Percentiles rank a stretch among this genome's conserved stretches.
Evolutionary conservation across 2,329 filamentous ascomycete genomes (phyloP).

Genomic region (Monosporascus sp.): DNA sequence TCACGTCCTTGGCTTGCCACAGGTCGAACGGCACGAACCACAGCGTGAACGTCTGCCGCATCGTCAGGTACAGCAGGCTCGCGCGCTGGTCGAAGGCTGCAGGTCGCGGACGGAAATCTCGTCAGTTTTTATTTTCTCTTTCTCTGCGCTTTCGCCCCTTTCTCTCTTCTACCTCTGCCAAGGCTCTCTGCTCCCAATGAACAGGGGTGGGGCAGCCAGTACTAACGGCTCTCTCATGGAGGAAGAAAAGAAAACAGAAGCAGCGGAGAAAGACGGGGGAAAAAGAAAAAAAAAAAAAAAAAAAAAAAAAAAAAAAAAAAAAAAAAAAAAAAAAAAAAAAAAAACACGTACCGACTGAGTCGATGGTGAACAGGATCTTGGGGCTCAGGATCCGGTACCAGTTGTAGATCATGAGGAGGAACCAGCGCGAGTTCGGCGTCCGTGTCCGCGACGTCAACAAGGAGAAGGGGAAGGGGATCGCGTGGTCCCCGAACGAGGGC

Average conservation of each 20-base stretch:
- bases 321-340: neutral
- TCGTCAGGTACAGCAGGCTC: conserved; percentile 65
- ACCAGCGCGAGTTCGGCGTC: conserved; percentile 56
- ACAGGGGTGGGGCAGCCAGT: neutral
- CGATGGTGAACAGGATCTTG: conserved; percentile 61
- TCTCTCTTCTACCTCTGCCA: neutral
- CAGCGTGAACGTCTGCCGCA: conserved; percentile 71
- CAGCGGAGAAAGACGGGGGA: neutral
- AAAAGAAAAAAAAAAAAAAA: neutral
- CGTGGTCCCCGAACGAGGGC: conserved; percentile 41
- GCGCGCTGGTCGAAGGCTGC: conserved; percentile 63
- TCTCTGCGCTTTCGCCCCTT: neutral
- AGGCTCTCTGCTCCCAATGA: neutral
- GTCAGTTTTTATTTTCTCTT: neutral
- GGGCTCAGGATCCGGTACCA: conserved; percentile 86
- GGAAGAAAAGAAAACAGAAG: no score
- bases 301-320: neutral
- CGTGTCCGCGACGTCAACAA: conserved; percentile 1
- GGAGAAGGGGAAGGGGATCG: conserved; percentile 33
- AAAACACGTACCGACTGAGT: conserved; percentile 43
- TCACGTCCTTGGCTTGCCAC: conserved; percentile 58
- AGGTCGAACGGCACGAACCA: conserved; percentile 66
- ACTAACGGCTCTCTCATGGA: neutral
- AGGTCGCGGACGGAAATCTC: no score
- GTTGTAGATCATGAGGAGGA: conserved; percentile 66